A percentile compares a stretch with the other conserved stretches of the same genome.
phyloP scores from a whole-genome alignment of 192 early-diverging fungal species.

The Entrophospora sp. region DNA sequence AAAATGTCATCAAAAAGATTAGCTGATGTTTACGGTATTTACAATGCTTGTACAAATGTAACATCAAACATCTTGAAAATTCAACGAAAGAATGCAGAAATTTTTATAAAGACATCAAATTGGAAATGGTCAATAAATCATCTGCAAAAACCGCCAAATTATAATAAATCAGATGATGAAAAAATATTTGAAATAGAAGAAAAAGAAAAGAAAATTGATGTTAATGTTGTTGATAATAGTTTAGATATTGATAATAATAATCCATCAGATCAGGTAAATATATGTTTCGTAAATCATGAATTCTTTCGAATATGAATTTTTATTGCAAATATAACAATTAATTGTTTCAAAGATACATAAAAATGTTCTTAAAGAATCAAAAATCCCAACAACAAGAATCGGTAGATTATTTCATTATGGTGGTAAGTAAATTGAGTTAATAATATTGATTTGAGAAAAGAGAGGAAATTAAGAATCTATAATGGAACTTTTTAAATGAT shows the following conservation, averaged over 20 bases:
- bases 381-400: constrained; percentile 70
- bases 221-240: neutral
- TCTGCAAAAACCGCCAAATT: neutral
- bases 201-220: neutral
- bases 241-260: neutral
- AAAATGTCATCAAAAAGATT: neutral
- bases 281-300: neutral
- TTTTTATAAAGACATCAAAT: constrained; percentile 14
- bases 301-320: neutral
- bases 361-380: constrained; percentile 34
- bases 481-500: no score
- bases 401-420: constrained; percentile 79
- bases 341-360: neutral
- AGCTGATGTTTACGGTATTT: neutral
- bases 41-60: neutral
- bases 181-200: neutral
- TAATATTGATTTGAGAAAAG: neutral
- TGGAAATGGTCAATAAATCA: constrained; percentile 4
- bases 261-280: neutral
- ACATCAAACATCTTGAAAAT: neutral
- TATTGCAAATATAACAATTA: neutral
- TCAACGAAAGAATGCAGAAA: neutral
- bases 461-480: neutral
- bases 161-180: neutral
- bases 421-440: constrained; percentile 22